Percentiles rank a stretch among this genome's conserved stretches.
Conservation (phyloP, 768 basidiomycete genomes). For the Rhodotorula diobovata region DNA sequence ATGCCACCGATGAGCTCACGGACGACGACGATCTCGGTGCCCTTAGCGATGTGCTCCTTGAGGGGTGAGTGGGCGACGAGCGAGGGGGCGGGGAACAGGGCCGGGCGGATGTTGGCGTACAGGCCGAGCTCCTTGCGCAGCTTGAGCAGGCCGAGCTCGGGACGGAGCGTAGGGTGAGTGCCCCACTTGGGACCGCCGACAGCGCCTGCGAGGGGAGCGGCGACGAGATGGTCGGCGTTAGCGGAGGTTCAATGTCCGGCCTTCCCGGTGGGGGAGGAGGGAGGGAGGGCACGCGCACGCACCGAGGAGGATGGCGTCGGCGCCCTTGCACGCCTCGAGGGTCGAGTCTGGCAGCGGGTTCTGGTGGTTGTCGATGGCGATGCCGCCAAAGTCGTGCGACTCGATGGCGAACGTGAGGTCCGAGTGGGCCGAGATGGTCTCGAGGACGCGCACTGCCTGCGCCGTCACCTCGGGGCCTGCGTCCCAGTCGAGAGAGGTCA, state of each 20-base stretch:
- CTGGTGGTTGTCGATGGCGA: constrained; percentile 82
- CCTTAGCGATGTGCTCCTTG: constrained; percentile 51
- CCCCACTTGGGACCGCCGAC: constrained; percentile 99
- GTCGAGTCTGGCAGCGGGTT: constrained; percentile 79
- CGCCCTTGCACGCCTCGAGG: constrained; percentile 78
- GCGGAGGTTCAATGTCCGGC: background rate
- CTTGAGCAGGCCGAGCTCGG: constrained; percentile 80
- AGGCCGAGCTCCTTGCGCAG: constrained; percentile 89
- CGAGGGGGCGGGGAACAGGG: constrained; percentile 87
- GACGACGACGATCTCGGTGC: constrained; percentile 76
- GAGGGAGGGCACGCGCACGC: background rate
- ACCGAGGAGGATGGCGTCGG: constrained; percentile 97
- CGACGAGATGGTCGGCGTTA: no score
- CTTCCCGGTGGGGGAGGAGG: background rate
- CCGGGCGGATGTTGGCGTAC: constrained; percentile 97
- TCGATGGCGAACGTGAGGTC: constrained; percentile 69
- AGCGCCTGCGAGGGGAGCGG: constrained; percentile 61
- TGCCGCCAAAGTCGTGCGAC: constrained; percentile 78
- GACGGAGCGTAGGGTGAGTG: constrained; percentile 76
- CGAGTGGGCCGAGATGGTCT: constrained; percentile 60
- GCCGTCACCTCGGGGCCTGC: constrained; percentile 83
- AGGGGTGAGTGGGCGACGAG: constrained; percentile 84
- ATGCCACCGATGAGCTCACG: constrained; percentile 94
- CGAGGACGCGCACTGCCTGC: constrained; percentile 77
- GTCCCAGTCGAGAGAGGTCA: background rate